Evolutionary conservation across 2,329 filamentous ascomycete genomes (phyloP).

Genomic region (Fusarium abutilonis): DNA sequence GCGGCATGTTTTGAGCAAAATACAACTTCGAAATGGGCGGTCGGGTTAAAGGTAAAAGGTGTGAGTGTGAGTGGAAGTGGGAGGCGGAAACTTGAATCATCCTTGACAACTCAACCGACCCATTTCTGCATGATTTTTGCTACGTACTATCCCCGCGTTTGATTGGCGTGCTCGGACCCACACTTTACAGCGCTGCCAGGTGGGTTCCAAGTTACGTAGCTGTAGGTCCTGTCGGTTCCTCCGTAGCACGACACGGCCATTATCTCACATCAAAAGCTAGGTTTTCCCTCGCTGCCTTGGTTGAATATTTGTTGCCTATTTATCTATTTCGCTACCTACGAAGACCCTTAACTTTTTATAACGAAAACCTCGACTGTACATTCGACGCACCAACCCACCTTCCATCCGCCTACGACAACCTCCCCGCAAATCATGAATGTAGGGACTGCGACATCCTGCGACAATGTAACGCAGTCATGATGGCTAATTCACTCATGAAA

Average conservation of each 20-base stretch:
- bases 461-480: conserved; percentile 25
- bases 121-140: conserved; percentile 49
- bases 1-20: conserved; percentile 49
- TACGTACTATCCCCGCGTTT: conserved; percentile 40
- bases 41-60: conserved; percentile 30
- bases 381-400: neutral
- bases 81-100: conserved; percentile 39
- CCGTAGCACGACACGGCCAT: conserved; percentile 15
- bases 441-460: conserved; percentile 38
- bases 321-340: conserved; percentile 32
- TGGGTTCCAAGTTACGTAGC: conserved; percentile 26
- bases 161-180: conserved; percentile 46
- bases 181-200: conserved; percentile 41
- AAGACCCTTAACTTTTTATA: neutral
- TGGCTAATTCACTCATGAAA: conserved; percentile 31
- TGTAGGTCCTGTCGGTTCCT: conserved; percentile 21
- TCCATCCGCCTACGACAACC: conserved; percentile 12
- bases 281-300: conserved; percentile 15
- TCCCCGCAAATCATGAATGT: conserved; percentile 45
- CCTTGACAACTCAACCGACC: conserved; percentile 35
- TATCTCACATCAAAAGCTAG: conserved; percentile 21
- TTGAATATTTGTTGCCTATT: neutral
- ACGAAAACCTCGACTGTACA: neutral
- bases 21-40: conserved; percentile 36
- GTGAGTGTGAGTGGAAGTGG: neutral